Evolutionary conservation across 345 rosid species (phyloP).

Genomic region (Syzygium jambos): DNA sequence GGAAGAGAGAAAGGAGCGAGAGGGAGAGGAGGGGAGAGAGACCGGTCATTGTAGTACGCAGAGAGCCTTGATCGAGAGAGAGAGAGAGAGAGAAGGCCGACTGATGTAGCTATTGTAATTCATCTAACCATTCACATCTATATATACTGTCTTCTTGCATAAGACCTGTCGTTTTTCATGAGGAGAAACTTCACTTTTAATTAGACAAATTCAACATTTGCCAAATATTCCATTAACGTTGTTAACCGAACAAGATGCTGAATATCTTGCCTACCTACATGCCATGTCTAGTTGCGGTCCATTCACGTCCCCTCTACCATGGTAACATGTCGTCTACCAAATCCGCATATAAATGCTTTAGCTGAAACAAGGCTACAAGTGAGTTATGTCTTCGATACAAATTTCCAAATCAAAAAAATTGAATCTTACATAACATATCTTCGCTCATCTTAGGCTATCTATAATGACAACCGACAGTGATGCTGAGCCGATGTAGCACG

Average conservation of each 20-base stretch:
- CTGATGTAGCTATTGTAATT: background rate
- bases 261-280: background rate
- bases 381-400: background rate
- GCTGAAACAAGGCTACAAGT: background rate
- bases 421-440: background rate
- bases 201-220: background rate
- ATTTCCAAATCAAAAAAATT: background rate
- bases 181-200: background rate
- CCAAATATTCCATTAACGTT: background rate
- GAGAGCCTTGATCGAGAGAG: background rate
- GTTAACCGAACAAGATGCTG: background rate
- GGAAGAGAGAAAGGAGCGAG: slow-evolving; percentile 20
- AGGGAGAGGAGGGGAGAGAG: background rate
- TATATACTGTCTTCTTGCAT: background rate
- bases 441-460: background rate
- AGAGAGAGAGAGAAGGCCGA: background rate
- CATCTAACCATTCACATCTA: background rate
- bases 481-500: background rate
- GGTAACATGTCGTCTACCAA: background rate
- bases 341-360: background rate
- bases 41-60: background rate
- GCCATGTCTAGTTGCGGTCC: background rate
- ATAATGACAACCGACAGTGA: background rate
- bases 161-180: background rate
- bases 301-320: background rate